Evolutionary conservation across 116 monocot species (phyloP), one percentile per base, ranked within the genome.

Genomic region (Zostera marina): DNA sequence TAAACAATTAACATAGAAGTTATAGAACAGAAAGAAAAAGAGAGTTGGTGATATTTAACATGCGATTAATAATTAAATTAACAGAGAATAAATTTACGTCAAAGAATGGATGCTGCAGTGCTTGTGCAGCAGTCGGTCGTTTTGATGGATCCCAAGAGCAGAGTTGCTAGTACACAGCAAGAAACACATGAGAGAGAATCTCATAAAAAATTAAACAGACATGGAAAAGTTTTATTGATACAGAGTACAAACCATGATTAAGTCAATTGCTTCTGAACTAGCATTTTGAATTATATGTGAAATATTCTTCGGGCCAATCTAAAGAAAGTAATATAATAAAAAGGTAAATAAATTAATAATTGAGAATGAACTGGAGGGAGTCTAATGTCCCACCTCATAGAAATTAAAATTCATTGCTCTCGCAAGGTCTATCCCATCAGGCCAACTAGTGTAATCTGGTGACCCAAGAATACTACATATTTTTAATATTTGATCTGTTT

Each of bases 81-180:
- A 21, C 8, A 59, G 19, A 11, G 3, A 42, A 22, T 38, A 44
- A 13, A 38, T 60, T 78, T 84, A 92, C 92, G 77, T 81, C 71
- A 67, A 92, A 92, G 67, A 87, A 92, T 39, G 92, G 92, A 62
- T 92, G 92, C 16, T 75, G 79, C 22, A 87, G 53, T 60, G 87
- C 58, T 74, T 87, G 68, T 55, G 87, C 86, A 20, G 84, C 84
- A 5, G 87, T 92, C 55, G 83, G 84, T 68, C 92, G 74, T 63
- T 66, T 81, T 47, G 43, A 60, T 39, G 87, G 81, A 76, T 92
- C 78, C 92, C 83, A 92, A 40, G 84, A 81, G 47, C 92, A 92
- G 10, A 92, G 81, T 79, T 70, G 54, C 92, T 92, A 60, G 8
- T 32, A 32, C 2, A 32, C 4, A 32, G 32, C 32, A 1, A 32